Percentiles rank a stretch among this genome's conserved stretches.
These are phyloP conservation scores for Allantophomopsis cytisporea DNA, from an alignment of 2,329 filamentous ascomycete species.

Conservation along the genomic window DNA sequence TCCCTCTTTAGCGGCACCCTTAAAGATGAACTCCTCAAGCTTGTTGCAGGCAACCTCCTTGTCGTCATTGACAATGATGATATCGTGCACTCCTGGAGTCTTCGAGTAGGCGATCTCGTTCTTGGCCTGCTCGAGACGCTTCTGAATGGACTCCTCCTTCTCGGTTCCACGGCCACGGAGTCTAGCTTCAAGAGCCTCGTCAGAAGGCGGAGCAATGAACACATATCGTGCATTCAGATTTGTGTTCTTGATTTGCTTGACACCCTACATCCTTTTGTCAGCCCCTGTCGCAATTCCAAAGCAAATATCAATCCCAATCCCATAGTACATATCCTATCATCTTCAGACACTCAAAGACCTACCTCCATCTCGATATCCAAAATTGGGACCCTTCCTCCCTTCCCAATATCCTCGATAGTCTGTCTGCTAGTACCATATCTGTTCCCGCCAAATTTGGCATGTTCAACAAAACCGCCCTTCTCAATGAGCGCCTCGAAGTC, in stretches of 20 bases:
- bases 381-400: slow-evolving; percentile 62
- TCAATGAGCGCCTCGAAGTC: slow-evolving; percentile 55
- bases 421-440: slow-evolving; percentile 73
- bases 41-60: slow-evolving; percentile 24
- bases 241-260: slow-evolving; percentile 81
- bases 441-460: slow-evolving; percentile 73
- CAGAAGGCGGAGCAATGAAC: slow-evolving; percentile 70
- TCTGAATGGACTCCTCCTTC: slow-evolving; percentile 55
- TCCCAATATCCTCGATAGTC: slow-evolving; percentile 63
- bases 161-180: slow-evolving; percentile 69
- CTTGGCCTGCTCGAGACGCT: slow-evolving; percentile 57
- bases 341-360: slow-evolving; percentile 8
- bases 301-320: neutral
- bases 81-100: slow-evolving; percentile 51
- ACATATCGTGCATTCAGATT: slow-evolving; percentile 65
- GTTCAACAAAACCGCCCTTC: slow-evolving; percentile 70
- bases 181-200: slow-evolving; percentile 60
- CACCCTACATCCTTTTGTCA: slow-evolving; percentile 36
- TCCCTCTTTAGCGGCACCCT: neutral
- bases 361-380: slow-evolving; percentile 97
- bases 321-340: neutral
- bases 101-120: slow-evolving; percentile 63
- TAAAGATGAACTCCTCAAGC: slow-evolving; percentile 1
- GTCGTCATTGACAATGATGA: slow-evolving; percentile 53
- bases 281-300: neutral